Evolutionary conservation across 1,139 yeast species (phyloP).

Genomic region (Zygoascus hellenicus): DNA sequence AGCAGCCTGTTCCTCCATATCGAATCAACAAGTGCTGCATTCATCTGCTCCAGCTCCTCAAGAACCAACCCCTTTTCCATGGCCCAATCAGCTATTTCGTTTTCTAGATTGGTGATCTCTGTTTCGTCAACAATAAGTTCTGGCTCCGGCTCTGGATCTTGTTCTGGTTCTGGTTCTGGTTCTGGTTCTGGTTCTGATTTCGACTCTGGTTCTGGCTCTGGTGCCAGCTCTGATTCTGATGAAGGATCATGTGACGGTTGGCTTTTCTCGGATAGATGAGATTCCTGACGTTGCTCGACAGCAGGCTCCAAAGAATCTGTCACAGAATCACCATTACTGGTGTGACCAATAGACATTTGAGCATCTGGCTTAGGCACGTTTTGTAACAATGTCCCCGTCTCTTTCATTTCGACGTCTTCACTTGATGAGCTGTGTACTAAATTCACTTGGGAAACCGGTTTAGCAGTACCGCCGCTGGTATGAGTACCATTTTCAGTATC

Average conservation of each 20-base stretch:
- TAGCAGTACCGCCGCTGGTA: neutral
- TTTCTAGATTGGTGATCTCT: conserved; percentile 28
- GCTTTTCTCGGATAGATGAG: neutral
- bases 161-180: conserved; percentile 11
- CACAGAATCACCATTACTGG: too few relatives aligned
- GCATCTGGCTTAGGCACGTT: too few relatives aligned
- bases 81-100: conserved; percentile 30
- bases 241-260: conserved; percentile 11
- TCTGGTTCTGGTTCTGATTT: conserved; percentile 2
- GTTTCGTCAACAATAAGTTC: conserved; percentile 19
- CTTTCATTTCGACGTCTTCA: too few relatives aligned
- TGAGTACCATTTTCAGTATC: conserved; percentile 7
- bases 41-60: conserved; percentile 67
- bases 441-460: too few relatives aligned
- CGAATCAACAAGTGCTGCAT: conserved; percentile 66
- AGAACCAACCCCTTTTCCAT: conserved; percentile 50
- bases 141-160: conserved; percentile 16
- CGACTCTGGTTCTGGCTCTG: conserved; percentile 7
- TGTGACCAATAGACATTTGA: too few relatives aligned
- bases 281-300: neutral
- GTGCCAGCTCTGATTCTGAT: conserved; percentile 3
- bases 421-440: too few relatives aligned
- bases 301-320: neutral
- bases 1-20: conserved; percentile 63
- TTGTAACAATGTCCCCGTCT: too few relatives aligned